phyloP scores from a whole-genome alignment of 2,329 filamentous ascomycete species.

The Diaporthe citrichinensis region DNA sequence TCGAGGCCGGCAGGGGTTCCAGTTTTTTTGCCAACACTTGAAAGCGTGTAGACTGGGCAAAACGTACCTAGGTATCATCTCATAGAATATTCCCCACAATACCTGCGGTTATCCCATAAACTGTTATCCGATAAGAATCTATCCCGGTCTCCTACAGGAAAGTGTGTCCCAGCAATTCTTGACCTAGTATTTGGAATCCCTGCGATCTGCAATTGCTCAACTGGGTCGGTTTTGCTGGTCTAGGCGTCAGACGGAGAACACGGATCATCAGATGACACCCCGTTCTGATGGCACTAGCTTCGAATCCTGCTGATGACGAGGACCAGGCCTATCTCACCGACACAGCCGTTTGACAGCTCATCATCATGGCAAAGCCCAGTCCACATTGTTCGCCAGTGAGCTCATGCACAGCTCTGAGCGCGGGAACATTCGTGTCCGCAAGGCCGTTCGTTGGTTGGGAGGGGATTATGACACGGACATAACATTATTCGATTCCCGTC shows the following conservation, averaged over 20 bases:
- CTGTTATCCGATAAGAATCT: not conserved
- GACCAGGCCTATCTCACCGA: not conserved
- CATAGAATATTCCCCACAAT: not conserved
- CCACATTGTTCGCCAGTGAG: not conserved
- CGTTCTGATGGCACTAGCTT: not conserved
- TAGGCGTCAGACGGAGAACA: conserved; percentile 2
- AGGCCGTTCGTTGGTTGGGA: not conserved
- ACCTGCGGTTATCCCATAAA: not conserved
- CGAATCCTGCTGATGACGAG: not conserved
- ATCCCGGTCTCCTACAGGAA: not conserved
- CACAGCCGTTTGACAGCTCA: not conserved
- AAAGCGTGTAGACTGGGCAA: not conserved
- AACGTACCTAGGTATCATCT: not conserved
- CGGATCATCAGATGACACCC: conserved; percentile 21
- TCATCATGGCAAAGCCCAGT: not conserved
- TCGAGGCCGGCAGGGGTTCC: not conserved
- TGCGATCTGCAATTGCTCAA: not conserved
- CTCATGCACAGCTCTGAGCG: not conserved
- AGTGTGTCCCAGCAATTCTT: not conserved
- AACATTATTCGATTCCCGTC: not conserved
- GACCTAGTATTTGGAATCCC: not conserved
- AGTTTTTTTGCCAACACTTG: not conserved
- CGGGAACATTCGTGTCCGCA: not conserved
- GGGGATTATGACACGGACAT: not conserved
- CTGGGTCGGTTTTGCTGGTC: not conserved